Evolutionary conservation across 306 rosid genomes (phyloP).

Genomic region (Alnus rubra): DNA sequence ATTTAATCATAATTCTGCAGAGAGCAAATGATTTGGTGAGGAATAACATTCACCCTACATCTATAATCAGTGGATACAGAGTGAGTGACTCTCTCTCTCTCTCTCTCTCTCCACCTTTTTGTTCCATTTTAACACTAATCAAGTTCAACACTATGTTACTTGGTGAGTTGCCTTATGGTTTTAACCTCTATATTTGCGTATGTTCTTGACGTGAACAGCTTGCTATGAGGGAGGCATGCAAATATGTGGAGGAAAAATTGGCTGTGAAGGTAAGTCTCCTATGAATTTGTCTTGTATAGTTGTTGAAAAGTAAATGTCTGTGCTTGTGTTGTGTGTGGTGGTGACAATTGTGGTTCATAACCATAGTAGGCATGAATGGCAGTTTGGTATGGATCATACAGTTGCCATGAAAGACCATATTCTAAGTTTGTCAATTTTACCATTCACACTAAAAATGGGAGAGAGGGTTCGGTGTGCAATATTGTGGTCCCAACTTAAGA

Average conservation of each 20-base stretch:
- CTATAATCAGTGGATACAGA: conserved; percentile 94
- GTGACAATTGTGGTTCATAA: not conserved
- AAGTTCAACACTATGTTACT: not conserved
- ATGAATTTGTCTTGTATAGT: not conserved
- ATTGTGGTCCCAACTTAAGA: not conserved
- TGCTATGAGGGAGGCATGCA: conserved; percentile 98
- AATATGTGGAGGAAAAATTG: conserved; percentile 78
- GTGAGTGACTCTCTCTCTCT: conserved; percentile 36
- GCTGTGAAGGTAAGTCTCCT: conserved; percentile 65
- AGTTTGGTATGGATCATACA: not conserved
- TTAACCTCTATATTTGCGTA: not conserved
- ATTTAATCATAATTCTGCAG: conserved; percentile 36
- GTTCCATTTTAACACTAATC: not conserved
- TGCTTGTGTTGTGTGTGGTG: not conserved
- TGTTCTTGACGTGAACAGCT: conserved; percentile 52
- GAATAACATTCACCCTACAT: conserved; percentile 94
- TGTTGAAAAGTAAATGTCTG: conserved; percentile 3
- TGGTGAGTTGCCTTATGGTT: conserved; percentile 11
- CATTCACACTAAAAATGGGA: not conserved
- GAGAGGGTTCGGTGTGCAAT: not conserved
- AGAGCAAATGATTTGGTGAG: conserved; percentile 96
- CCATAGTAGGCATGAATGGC: not conserved
- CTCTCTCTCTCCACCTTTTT: not conserved
- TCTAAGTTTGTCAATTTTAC: not conserved
- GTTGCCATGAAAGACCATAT: not conserved